Base-by-base conservation (phyloP, 1,284 basidiomycete genomes). In the Coniferiporia weirii region DNA sequence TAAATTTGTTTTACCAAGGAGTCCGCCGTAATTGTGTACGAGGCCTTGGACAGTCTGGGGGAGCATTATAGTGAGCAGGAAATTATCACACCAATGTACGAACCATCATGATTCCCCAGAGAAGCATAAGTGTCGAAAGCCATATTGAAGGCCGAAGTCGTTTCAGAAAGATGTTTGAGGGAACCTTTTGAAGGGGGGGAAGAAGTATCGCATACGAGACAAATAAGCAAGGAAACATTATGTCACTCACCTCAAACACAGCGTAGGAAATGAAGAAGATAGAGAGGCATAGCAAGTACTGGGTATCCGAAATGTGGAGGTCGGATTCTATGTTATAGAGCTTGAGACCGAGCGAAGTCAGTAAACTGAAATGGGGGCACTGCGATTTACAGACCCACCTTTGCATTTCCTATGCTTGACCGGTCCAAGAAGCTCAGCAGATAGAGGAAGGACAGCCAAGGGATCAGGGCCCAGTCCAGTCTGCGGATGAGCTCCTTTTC, bases 371-470 rank as follows among this genome's bases (percentile, higher is more conserved):
- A 10, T 40, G 38, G 15, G 15, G 9, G 15, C 38, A 40, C 15
- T 3, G 38, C 9, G 15, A 3, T 12, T 7, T 7, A 9, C 9
- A 15, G 12, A 61, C 69, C 57, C 60, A 88, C 83, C 73, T 83
- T 84, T 10, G 88, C 88, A 72, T 92, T 92, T 68, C 89, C 91
- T 64, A 93, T 89, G 65, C 87, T 89, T 45, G 88, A 86, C 59
- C 91, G 81, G 72, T 93, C 91, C 52, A 87, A 71, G 72, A 88
- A 88, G 64, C 84, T 85, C 48, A 91, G 74, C 40, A 91, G 75
- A 71, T 91, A 92, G 61, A 92, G 71, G 61, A 92, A 78, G 17
- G 84, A 81, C 52, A 87, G 68, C 85, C 85, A 88, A 12, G 86
- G 85, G 46, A 87, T 76, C 60, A 87, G 76, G 17, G 79, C 76